Base-by-base conservation (phyloP, 768 basidiomycete genomes). In the Mrakia gelida region DNA sequence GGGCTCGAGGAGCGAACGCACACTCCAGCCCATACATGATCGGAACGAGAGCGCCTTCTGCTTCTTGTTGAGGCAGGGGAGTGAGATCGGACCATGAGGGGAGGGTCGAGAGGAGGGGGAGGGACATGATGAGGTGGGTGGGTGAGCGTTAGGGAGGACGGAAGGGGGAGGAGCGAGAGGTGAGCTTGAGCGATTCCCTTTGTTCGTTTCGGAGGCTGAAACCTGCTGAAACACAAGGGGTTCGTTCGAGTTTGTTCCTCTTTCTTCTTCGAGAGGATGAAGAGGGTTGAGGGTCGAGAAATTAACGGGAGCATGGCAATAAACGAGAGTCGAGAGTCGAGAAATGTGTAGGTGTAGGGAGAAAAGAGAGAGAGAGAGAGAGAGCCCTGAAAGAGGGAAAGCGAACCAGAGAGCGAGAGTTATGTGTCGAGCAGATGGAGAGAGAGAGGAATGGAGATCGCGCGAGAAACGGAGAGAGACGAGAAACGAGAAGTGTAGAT, bases 11-110 rank as follows among this genome's bases (percentile, higher is more conserved):
- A 43, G 79, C 67, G 28, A 62, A 87, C 92, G 82, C 76, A 95
- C 96, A 99, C 87, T 94, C 91, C 56, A 87, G 86, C 5, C 90
- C 89, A 82, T 99, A 99, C 82, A 95, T 90, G 84, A 99, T 98
- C 2, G 94, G 93, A 0, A 94, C 95, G 61, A 98, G 87, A 1
- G 94, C 92, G 79, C 89, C 88, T 45, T 88, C 88, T 5, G 85
- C 84, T 81, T 97, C 95, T 77, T 92, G 91, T 81, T 98, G 96
- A 30, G 89, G 86, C 21, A 95, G 81, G 0, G 95, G 94, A 6
- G 85, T 85, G 43, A 98, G 87, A 83, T 97, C 96, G 23, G 85
- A 85, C 94, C 94, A 98, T 75, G 91, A 90, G 49, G 88, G 87
- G 71, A 89, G 87, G 61, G 91, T 87, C 43, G 89, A 84, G 80